phyloP scores from a whole-genome alignment of 2,329 filamentous ascomycete genomes.

The Thelonectria rubi region DNA sequence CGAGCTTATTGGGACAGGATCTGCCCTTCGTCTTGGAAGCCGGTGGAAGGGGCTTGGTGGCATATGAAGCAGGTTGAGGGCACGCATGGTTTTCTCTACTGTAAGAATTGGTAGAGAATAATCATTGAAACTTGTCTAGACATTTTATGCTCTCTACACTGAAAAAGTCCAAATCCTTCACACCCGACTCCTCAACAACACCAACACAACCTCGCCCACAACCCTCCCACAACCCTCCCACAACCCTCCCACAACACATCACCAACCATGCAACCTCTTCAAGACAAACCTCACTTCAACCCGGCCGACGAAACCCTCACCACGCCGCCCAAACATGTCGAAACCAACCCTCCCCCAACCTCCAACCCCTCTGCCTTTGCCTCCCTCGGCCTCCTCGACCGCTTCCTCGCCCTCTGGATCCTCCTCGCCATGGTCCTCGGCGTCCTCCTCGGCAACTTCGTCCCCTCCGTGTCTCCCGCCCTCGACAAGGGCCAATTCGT shows the following conservation, averaged over 20 bases:
- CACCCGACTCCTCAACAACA: too few relatives aligned
- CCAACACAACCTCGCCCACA: background rate
- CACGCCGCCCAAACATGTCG: slow-evolving; percentile 13
- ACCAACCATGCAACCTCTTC: background rate
- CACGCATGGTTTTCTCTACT: too few relatives aligned
- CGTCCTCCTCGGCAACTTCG: slow-evolving; percentile 80
- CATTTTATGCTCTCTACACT: too few relatives aligned
- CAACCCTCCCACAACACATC: too few relatives aligned
- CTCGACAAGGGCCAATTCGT: slow-evolving; percentile 78
- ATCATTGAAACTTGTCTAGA: too few relatives aligned
- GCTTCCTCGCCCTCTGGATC: slow-evolving; percentile 76
- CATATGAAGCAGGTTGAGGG: too few relatives aligned
- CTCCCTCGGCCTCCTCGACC: slow-evolving; percentile 67
- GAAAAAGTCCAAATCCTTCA: too few relatives aligned
- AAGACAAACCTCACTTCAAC: background rate
- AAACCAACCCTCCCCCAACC: slow-evolving; percentile 12
- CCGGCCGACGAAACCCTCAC: too few relatives aligned
- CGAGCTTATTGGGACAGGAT: background rate
- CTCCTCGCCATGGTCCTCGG: slow-evolving; percentile 80
- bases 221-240: too few relatives aligned
- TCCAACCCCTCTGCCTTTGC: slow-evolving; percentile 56
- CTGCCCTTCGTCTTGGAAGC: background rate
- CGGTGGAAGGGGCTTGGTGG: too few relatives aligned
- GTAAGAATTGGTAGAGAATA: too few relatives aligned
- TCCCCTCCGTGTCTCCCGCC: slow-evolving; percentile 66